These are phyloP conservation scores for Aurifilum marmelostoma DNA, from an alignment of 2,329 filamentous ascomycete species.

Conservation along the genomic window DNA sequence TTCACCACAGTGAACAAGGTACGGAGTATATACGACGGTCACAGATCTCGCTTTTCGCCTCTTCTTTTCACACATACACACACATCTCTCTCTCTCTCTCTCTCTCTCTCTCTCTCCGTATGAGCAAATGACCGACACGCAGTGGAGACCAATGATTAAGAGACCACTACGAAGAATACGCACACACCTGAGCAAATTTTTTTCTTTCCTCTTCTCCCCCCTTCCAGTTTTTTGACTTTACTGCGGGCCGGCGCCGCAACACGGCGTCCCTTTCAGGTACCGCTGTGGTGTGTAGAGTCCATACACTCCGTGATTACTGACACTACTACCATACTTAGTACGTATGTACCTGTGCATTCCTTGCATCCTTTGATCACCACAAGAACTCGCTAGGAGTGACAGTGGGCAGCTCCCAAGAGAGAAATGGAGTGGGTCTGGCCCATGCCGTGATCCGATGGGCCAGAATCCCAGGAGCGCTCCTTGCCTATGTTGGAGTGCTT, in stretches of 20 bases:
- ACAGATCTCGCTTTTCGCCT: not conserved
- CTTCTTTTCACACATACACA: too few relatives aligned
- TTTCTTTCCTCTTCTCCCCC: too few relatives aligned
- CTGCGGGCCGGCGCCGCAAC: constrained; percentile 4
- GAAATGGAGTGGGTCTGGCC: constrained; percentile 7
- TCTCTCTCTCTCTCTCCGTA: not conserved
- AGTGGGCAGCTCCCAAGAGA: not conserved
- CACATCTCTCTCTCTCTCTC: not conserved
- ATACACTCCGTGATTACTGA: too few relatives aligned
- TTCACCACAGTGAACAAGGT: not conserved
- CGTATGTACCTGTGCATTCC: not conserved
- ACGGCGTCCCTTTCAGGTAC: not conserved
- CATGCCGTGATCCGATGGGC: constrained; percentile 6
- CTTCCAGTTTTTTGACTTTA: not conserved
- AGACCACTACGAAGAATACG: not conserved
- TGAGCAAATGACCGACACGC: not conserved
- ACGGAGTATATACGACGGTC: not conserved
- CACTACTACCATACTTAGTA: not conserved
- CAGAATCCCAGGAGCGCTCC: constrained; percentile 1
- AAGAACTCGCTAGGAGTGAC: not conserved
- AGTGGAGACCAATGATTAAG: not conserved
- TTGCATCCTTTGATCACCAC: not conserved
- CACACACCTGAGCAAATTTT: not conserved
- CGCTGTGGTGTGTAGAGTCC: not conserved
- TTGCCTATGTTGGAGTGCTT: constrained; percentile 18